Evolutionary conservation across 352 stramenopile genomes (phyloP), one percentile per base, ranked within the genome.

Genomic region (Globisporangium viniferum): DNA sequence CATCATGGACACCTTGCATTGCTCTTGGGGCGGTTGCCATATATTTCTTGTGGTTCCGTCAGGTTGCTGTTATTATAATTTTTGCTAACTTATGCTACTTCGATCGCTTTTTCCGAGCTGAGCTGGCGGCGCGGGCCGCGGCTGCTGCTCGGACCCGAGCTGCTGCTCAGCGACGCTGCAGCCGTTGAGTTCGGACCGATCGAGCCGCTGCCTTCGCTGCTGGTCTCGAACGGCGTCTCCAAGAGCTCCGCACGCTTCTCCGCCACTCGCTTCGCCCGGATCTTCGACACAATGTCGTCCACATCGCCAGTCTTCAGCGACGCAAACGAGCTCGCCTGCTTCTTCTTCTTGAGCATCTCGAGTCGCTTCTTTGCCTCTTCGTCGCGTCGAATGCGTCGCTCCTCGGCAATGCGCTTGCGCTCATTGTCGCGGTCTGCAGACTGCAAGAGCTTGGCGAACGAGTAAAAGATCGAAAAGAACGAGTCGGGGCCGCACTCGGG

Each of bases 401-500:
- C 85, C 64, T 95, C 87, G 3, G 87, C 81, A 66, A 93, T 91
- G 18, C 85, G 87, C 64, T 92, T 92, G 56, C 87, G 87, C 66
- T 95, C 87, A 36, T 95, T 95, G 65, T 95, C 87, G 20, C 85
- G 87, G 64, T 93, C 87, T 0, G 87, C 87, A 0, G 84, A 84
- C 73, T 93, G 85, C 48, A 95, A 69, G 24, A 93, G 73, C 73
- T 95, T 93, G 6, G 84, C 84, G 67, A 93, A 93, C 62, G 85
- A 93, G 56, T 92, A 90, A 31, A 95, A 93, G 59, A 95, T 91
- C 20, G 85, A 93, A 66, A 95, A 95, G 64, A 95, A 95, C 14
- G 81, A 72, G 44, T 95, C 85, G 0, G 87, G 87, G 2, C 85
- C 85, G 53, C 77, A 86, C 49, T 93, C 85, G 2, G 79, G 77